Percentiles rank a stretch among this genome's conserved stretches.
These are phyloP conservation scores for Colletotrichum sp. DNA, from an alignment of 2,329 filamentous ascomycete genomes.

Conservation along the genomic window DNA sequence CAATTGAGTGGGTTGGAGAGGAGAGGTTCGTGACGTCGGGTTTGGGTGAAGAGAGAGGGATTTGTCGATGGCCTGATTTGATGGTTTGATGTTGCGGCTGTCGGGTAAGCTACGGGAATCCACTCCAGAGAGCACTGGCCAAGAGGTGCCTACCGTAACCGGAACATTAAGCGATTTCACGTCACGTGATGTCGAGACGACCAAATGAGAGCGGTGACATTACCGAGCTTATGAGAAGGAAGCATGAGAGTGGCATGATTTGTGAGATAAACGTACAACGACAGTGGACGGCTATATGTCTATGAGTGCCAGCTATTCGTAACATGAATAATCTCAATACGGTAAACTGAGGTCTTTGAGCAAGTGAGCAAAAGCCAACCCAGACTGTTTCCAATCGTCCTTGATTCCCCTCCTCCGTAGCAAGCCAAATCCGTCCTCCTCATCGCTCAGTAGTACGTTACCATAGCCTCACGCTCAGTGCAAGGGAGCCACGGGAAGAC, in stretches of 20 bases:
- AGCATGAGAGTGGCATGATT: neutral
- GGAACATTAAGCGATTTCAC: conserved; percentile 14
- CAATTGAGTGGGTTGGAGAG: conserved; percentile 26
- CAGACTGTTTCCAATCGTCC: neutral
- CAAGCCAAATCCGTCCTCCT: neutral
- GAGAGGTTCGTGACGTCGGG: conserved; percentile 23
- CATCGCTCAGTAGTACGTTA: neutral
- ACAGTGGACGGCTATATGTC: neutral
- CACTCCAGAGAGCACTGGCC: conserved; percentile 18
- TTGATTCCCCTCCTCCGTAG: neutral
- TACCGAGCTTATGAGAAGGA: neutral
- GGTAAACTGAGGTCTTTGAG: neutral
- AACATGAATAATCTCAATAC: neutral
- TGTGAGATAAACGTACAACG: neutral
- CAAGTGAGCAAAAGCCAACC: neutral
- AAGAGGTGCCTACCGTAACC: conserved; percentile 24
- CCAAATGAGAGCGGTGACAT: conserved; percentile 14
- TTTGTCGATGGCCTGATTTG: conserved; percentile 56
- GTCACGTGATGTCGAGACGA: conserved; percentile 14
- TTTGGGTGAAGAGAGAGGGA: conserved; percentile 42
- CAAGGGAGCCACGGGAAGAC: neutral
- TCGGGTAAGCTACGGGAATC: conserved; percentile 20
- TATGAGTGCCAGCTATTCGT: neutral
- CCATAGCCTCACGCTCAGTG: neutral
- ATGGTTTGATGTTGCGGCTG: conserved; percentile 31